A percentile compares a stretch with the other conserved stretches of the same genome.
Evolutionary conservation across 2,329 filamentous ascomycete genomes (phyloP).

Genomic region (Monascus ruber): DNA sequence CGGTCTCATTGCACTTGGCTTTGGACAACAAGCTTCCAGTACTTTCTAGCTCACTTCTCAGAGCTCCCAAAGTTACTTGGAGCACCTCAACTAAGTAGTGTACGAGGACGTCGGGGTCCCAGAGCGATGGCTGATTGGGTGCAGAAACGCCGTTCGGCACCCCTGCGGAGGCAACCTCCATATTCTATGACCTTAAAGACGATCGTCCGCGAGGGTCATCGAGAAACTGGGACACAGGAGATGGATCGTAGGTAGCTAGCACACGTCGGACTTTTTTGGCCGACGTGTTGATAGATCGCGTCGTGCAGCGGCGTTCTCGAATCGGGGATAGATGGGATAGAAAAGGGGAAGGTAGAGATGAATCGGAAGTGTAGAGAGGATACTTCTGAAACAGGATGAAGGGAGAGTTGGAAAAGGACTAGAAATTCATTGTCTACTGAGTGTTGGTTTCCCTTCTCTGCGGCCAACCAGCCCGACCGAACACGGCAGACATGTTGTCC

Average conservation of each 20-base stretch:
- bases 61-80: slow-evolving; percentile 62
- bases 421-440: slow-evolving; percentile 3
- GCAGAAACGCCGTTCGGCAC: slow-evolving; percentile 24
- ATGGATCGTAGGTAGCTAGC: not conserved
- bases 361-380: not conserved
- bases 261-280: not conserved
- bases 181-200: slow-evolving; percentile 16
- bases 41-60: slow-evolving; percentile 65
- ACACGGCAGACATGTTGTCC: slow-evolving; percentile 11
- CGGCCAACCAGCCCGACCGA: slow-evolving; percentile 3
- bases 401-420: not conserved
- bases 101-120: slow-evolving; percentile 59
- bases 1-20: slow-evolving; percentile 60
- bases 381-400: not conserved
- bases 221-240: slow-evolving; percentile 8
- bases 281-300: slow-evolving; percentile 4
- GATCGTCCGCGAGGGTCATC: slow-evolving; percentile 18
- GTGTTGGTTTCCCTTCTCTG: not conserved
- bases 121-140: slow-evolving; percentile 19
- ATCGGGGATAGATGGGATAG: too few relatives aligned
- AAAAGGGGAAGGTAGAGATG: not conserved
- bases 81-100: slow-evolving; percentile 62
- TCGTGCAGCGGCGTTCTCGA: not conserved
- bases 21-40: slow-evolving; percentile 73
- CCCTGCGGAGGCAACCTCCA: slow-evolving; percentile 29